phyloP scores from a whole-genome alignment of 2,329 filamentous ascomycete species.

The Pestalotiopsis sp. region DNA sequence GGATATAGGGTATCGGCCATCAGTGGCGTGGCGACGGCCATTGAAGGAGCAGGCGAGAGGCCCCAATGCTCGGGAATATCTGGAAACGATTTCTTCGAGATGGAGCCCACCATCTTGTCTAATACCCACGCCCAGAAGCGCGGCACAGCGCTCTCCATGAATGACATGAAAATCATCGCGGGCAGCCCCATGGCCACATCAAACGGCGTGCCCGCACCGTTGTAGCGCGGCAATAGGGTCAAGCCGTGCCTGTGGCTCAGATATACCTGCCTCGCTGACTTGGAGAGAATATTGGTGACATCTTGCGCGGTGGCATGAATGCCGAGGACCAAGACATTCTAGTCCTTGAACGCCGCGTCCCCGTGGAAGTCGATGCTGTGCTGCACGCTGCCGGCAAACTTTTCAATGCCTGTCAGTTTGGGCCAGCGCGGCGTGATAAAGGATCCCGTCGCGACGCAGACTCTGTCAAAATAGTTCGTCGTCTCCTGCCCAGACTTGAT shows the following conservation, averaged over 20 bases:
- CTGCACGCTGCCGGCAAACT: constrained; percentile 16
- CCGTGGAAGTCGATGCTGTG: constrained; percentile 19
- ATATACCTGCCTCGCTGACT: constrained; percentile 16
- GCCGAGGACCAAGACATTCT: constrained; percentile 17
- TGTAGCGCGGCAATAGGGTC: not conserved
- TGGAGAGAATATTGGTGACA: constrained; percentile 12
- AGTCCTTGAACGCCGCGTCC: constrained; percentile 11
- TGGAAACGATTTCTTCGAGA: constrained; percentile 11
- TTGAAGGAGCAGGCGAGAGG: constrained; percentile 3
- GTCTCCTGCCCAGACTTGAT: not conserved
- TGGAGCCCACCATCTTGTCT: not conserved
- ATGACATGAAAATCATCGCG: constrained; percentile 1
- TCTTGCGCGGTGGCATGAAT: constrained; percentile 15
- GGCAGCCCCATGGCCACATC: not conserved
- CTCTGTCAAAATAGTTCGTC: constrained; percentile 6
- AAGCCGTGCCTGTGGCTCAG: constrained; percentile 9
- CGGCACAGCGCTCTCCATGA: not conserved
- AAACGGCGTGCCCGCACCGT: not conserved
- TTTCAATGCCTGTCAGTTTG: constrained; percentile 15
- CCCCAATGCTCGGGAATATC: constrained; percentile 14
- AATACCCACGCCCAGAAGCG: not conserved
- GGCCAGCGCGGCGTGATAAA: constrained; percentile 7
- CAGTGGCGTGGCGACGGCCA: constrained; percentile 16
- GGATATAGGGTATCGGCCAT: constrained; percentile 22
- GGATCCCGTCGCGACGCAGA: constrained; percentile 9